Percentiles rank a stretch among this genome's conserved stretches.
Conservation (phyloP, 352 stramenopile genomes). For the Pythium insidiosum region DNA sequence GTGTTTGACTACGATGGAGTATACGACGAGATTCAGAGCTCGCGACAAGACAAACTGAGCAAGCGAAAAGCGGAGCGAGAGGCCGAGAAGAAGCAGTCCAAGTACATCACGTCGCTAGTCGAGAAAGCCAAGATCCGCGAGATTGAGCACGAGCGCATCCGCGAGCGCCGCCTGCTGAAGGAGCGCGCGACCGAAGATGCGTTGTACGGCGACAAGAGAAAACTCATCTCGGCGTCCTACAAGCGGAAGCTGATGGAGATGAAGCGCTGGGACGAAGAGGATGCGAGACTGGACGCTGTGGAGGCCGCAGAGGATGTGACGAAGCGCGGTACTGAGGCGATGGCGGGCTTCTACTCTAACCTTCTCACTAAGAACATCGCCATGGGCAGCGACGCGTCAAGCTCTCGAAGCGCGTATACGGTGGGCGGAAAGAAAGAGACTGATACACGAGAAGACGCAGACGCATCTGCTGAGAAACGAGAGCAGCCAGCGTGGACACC, state of each 20-base stretch:
- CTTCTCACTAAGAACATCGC: constrained; percentile 89
- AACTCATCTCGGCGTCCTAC: constrained; percentile 88
- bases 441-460: constrained; percentile 5
- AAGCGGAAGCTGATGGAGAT: constrained; percentile 89
- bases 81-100: constrained; percentile 62
- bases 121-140: constrained; percentile 87
- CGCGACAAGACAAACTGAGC: constrained; percentile 22
- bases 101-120: constrained; percentile 88
- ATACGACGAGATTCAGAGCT: constrained; percentile 80
- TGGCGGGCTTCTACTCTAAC: constrained; percentile 88
- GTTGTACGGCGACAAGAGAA: constrained; percentile 82
- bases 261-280: constrained; percentile 82
- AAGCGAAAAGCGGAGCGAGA: constrained; percentile 39
- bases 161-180: constrained; percentile 77
- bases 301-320: constrained; percentile 70
- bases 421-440: constrained; percentile 12
- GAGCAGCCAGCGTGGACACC: background rate
- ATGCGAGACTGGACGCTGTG: constrained; percentile 48
- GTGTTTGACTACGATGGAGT: constrained; percentile 90
- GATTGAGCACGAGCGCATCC: constrained; percentile 85
- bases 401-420: constrained; percentile 82
- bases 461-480: background rate
- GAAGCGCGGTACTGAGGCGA: constrained; percentile 60
- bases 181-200: constrained; percentile 80
- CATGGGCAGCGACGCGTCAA: constrained; percentile 72